Evolutionary conservation across 306 rosid genomes (phyloP).

Genomic region (Quercus variabilis): DNA sequence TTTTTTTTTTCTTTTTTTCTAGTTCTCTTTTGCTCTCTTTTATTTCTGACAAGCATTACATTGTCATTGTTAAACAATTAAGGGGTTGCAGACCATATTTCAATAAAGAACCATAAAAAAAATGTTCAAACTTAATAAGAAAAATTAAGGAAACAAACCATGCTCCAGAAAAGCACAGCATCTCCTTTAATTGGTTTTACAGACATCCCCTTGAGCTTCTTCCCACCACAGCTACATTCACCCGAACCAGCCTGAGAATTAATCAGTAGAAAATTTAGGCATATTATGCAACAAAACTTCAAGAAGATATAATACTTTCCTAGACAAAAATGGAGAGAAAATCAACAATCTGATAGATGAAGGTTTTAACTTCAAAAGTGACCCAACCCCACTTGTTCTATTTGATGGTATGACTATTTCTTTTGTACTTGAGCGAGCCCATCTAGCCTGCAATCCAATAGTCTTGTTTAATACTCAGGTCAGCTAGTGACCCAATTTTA

Average conservation of each 20-base stretch:
- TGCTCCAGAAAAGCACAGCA: conserved; percentile 97
- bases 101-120: not conserved
- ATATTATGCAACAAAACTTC: not conserved
- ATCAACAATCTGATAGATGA: not conserved
- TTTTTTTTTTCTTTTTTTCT: no score
- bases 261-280: not conserved
- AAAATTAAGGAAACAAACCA: conserved; percentile 58
- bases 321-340: not conserved
- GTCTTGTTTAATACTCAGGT: no score
- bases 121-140: conserved; percentile 3
- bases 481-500: no score
- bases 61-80: not conserved
- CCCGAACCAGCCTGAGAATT: conserved; percentile 80
- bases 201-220: conserved; percentile 57
- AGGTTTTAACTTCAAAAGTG: not conserved
- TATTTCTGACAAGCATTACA: not conserved
- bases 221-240: conserved; percentile 90
- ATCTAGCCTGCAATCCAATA: not conserved
- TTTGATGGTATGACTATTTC: not conserved
- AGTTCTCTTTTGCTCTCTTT: no score
- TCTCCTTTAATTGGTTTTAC: conserved; percentile 85
- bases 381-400: not conserved
- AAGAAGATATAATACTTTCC: not conserved
- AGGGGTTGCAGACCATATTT: not conserved
- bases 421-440: not conserved